Evolutionary conservation across 2,329 filamentous ascomycete species (phyloP).

Genomic region (Beauveria sp.): DNA sequence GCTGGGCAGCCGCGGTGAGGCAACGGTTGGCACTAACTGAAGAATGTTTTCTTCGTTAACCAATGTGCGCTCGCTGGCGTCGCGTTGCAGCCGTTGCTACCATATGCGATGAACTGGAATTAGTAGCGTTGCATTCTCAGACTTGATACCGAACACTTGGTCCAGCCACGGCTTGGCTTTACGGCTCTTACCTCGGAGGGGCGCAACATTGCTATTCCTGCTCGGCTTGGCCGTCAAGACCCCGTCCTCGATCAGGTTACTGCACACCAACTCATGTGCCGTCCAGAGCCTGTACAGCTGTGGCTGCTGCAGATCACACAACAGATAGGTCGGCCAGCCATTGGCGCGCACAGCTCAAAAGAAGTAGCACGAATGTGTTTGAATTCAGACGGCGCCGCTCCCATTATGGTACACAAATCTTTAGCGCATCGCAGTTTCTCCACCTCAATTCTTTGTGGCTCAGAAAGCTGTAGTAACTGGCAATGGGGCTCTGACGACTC

Average conservation of each 20-base stretch:
- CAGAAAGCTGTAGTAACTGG: neutral
- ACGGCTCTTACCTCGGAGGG: neutral
- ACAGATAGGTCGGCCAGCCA: neutral
- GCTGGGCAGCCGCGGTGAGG: neutral
- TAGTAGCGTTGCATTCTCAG: neutral
- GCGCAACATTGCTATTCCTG: neutral
- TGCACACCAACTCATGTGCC: neutral
- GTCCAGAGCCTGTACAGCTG: neutral
- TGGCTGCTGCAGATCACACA: neutral
- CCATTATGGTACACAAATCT: neutral
- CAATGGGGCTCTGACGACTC: neutral
- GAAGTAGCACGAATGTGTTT: neutral
- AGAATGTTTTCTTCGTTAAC: neutral
- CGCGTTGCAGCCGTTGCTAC: neutral
- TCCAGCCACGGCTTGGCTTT: neutral
- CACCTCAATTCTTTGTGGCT: neutral
- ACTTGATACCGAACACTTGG: slow-evolving; percentile 3
- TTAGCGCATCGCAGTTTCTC: neutral
- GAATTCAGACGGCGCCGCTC: neutral
- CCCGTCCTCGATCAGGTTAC: neutral
- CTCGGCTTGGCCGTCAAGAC: neutral
- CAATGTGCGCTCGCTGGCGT: neutral
- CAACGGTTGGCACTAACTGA: neutral
- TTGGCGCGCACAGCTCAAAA: neutral
- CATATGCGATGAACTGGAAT: neutral